Evolutionary conservation across 2,329 filamentous ascomycete species (phyloP), one percentile per base, ranked within the genome.

Genomic region (Talaromyces verruculosus): DNA sequence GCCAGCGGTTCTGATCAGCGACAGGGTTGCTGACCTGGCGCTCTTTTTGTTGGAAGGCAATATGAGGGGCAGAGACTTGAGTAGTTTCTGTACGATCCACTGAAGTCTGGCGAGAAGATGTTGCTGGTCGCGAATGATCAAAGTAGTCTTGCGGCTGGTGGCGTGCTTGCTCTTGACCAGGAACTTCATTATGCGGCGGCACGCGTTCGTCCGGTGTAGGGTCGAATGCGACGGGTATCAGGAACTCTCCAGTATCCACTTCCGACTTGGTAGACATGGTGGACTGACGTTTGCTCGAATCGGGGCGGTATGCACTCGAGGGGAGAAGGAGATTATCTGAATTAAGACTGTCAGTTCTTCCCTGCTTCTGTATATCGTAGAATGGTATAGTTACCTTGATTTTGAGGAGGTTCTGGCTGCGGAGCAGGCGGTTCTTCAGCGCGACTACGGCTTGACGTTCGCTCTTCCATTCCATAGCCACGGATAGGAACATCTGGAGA

Each of bases 41-140:
- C 1, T 87, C 87, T 77, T 93, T 95, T 72, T 96, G 92, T 76
- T 96, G 92, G 75, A 93, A 96, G 25, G 92, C 91, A 72, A 96
- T 96, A 73, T 97, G 93, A n/a, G 93, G 92, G 17, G 91, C 93
- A 1, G 88, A 85, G 67, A 81, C 75, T 61, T 73, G 79, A 8
- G 70, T 83, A 73, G 70, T 70, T 60, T 76, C 70, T 62, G 70
- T 62, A 47, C 65, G 65, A 22, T 66, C 65, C 55, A 69, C 62
- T 30, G 73, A 73, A 8, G 70, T 67, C 28, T 71, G 68, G n/a
- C 71, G 68, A 19, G 72, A 72, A 11, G 71, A 71, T 45, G 70
- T 69, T 22, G 71, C 71, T 11, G 75, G 72, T 57, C 67, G 67
- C 28, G 64, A 19, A 37, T 70, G 67, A 61, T 76, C 80, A 72